phyloP scores from a whole-genome alignment of 805 yeast species.

The Candida fluviatilis region DNA sequence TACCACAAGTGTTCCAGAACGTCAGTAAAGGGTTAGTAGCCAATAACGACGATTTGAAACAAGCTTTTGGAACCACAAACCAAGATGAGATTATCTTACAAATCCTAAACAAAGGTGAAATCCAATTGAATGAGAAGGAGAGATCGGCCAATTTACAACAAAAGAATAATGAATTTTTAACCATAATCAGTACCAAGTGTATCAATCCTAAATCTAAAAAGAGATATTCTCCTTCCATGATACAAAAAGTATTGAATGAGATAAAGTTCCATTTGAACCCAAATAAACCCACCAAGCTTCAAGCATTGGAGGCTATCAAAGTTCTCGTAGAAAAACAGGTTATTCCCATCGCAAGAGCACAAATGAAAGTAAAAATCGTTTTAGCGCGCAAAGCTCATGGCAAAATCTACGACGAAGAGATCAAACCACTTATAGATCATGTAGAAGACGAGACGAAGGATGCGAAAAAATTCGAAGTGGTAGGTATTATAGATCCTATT shows the following conservation, averaged over 20 bases:
- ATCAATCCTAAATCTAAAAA: slow-evolving; percentile 86
- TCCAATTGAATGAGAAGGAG: slow-evolving; percentile 92
- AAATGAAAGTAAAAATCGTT: slow-evolving; percentile 78
- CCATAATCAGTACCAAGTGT: slow-evolving; percentile 82
- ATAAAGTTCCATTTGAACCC: slow-evolving; percentile 76
- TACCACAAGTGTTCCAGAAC: slow-evolving; percentile 89
- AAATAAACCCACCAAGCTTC: slow-evolving; percentile 73
- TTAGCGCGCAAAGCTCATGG: slow-evolving; percentile 52
- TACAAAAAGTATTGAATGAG: slow-evolving; percentile 77
- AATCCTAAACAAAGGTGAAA: slow-evolving; percentile 86
- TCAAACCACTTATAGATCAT: slow-evolving; percentile 31
- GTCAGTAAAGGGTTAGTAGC: slow-evolving; percentile 96
- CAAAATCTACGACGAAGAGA: slow-evolving; percentile 26
- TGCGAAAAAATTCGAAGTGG: slow-evolving; percentile 37
- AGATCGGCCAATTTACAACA: slow-evolving; percentile 70
- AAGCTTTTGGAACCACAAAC: slow-evolving; percentile 73
- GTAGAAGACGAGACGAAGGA: slow-evolving; percentile 47
- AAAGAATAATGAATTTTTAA: slow-evolving; percentile 76
- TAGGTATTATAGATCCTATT: slow-evolving; percentile 82
- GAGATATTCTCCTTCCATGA: slow-evolving; percentile 92
- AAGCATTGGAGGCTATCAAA: slow-evolving; percentile 89
- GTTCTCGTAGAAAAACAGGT: slow-evolving; percentile 71
- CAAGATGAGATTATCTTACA: slow-evolving; percentile 72
- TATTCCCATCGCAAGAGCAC: slow-evolving; percentile 91
- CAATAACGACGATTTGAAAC: slow-evolving; percentile 72